Evolutionary conservation across 1,284 basidiomycete genomes (phyloP).

Genomic region (Ustilago tritici): DNA sequence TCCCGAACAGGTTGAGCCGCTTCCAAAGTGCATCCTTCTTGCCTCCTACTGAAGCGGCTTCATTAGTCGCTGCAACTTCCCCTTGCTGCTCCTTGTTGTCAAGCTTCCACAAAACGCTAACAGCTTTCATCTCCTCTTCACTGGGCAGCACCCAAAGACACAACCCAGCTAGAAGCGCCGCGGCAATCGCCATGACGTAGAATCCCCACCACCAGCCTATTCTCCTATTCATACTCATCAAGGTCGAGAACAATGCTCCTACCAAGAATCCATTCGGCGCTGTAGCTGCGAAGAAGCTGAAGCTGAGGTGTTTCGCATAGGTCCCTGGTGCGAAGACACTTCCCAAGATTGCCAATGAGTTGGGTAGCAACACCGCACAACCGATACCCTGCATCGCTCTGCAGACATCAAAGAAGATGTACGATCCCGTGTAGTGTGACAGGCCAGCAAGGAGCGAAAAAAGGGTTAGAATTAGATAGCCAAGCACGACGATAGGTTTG

Average conservation of each 20-base stretch:
- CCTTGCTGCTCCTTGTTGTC: slow-evolving; percentile 8
- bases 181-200: slow-evolving; percentile 50
- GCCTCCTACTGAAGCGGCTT: not conserved
- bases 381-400: slow-evolving; percentile 58
- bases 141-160: slow-evolving; percentile 41
- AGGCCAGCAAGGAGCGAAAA: slow-evolving; percentile 53
- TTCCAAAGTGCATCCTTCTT: slow-evolving; percentile 19
- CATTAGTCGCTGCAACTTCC: not conserved
- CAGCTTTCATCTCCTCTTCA: slow-evolving; percentile 40
- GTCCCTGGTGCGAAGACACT: slow-evolving; percentile 46
- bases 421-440: slow-evolving; percentile 40
- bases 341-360: slow-evolving; percentile 54
- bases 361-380: slow-evolving; percentile 55
- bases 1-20: slow-evolving; percentile 50
- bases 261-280: slow-evolving; percentile 60
- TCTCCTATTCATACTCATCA: slow-evolving; percentile 26
- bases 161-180: slow-evolving; percentile 26
- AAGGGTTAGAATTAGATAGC: slow-evolving; percentile 39
- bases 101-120: slow-evolving; percentile 31
- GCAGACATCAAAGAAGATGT: slow-evolving; percentile 58
- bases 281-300: slow-evolving; percentile 52
- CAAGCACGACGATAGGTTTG: slow-evolving; percentile 47
- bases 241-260: slow-evolving; percentile 44
- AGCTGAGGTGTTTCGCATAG: slow-evolving; percentile 46
- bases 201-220: slow-evolving; percentile 56